These are phyloP conservation scores for Ilyonectria destructans DNA, from an alignment of 2,329 filamentous ascomycete genomes.

Conservation along the genomic window DNA sequence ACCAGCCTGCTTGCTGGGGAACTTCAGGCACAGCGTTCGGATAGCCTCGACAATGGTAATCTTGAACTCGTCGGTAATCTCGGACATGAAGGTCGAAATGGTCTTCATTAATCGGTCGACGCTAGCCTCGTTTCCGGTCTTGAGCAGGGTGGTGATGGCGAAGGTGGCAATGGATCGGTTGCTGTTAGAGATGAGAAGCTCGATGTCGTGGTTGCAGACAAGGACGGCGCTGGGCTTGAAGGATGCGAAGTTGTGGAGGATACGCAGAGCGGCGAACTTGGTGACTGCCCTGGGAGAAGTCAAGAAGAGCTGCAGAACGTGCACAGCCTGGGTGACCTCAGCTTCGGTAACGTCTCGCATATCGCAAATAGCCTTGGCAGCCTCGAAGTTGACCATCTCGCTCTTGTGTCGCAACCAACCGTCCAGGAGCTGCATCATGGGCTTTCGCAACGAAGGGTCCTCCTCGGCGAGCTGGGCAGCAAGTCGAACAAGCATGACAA, in stretches of 20 bases:
- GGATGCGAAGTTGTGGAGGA: constrained; percentile 95
- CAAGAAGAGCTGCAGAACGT: constrained; percentile 96
- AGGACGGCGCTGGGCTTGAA: constrained; percentile 96
- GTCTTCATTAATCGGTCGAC: constrained; percentile 99
- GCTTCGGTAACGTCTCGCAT: constrained; percentile 93
- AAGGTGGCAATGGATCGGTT: constrained; percentile 99
- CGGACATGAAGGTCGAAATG: constrained; percentile 97
- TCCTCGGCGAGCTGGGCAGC: constrained; percentile 96
- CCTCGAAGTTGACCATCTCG: constrained; percentile 99
- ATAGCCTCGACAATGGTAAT: constrained; percentile 99
- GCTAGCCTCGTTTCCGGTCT: constrained; percentile 97
- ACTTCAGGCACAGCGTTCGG: constrained; percentile 95
- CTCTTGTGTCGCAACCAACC: constrained; percentile 98
- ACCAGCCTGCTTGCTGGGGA: constrained; percentile 96
- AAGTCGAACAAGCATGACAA: constrained; percentile 92
- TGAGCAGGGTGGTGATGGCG: constrained; percentile 96
- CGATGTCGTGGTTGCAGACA: constrained; percentile 96
- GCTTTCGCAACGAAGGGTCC: constrained; percentile 88
- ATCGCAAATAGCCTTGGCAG: constrained; percentile 97
- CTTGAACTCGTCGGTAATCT: constrained; percentile 99
- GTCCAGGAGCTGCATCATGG: constrained; percentile 97
- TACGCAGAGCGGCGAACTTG: constrained; percentile 97
- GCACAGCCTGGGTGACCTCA: constrained; percentile 92
- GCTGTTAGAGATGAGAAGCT: constrained; percentile 95
- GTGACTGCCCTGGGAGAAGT: constrained; percentile 95